These are phyloP conservation scores for Cynanchum wilfordii DNA, from an alignment of 257 asterid species.

Conservation along the genomic window DNA sequence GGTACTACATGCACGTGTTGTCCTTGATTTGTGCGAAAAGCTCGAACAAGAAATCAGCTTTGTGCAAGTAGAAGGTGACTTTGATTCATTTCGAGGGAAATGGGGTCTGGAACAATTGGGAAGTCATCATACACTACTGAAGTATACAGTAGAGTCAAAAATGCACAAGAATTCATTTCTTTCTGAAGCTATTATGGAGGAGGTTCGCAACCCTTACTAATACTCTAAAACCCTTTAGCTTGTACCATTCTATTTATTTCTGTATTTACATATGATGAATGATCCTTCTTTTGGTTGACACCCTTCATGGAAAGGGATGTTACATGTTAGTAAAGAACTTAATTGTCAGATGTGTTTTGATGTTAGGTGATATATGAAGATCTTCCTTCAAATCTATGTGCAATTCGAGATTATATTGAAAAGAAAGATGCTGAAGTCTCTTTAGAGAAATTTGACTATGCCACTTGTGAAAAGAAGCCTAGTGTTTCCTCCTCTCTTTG, in stretches of 20 bases:
- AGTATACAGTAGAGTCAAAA: slow-evolving; percentile 86
- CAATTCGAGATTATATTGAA: slow-evolving; percentile 80
- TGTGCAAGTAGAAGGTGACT: slow-evolving; percentile 95
- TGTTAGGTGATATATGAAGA: slow-evolving; percentile 89
- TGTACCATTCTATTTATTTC: not conserved
- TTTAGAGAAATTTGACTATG: slow-evolving; percentile 16
- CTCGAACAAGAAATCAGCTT: slow-evolving; percentile 80
- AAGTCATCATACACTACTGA: slow-evolving; percentile 75
- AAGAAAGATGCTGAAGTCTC: slow-evolving; percentile 33
- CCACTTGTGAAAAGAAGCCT: slow-evolving; percentile 24
- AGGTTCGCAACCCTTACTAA: slow-evolving; percentile 48
- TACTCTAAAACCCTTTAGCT: not conserved
- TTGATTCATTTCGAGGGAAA: slow-evolving; percentile 77
- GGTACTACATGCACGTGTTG: slow-evolving; percentile 96
- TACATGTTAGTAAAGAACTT: not conserved
- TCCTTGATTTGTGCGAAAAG: slow-evolving; percentile 74
- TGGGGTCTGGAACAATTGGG: slow-evolving; percentile 94
- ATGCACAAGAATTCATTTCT: slow-evolving; percentile 89
- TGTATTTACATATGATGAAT: not conserved
- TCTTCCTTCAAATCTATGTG: slow-evolving; percentile 94
- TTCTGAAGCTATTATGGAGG: slow-evolving; percentile 97
- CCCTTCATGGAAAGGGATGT: not conserved
- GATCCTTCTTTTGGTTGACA: not conserved
- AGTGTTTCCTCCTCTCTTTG: slow-evolving; percentile 21
- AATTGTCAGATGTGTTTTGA: slow-evolving; percentile 7